Conservation (phyloP, 768 basidiomycete species). For the Auriscalpium orientale region DNA sequence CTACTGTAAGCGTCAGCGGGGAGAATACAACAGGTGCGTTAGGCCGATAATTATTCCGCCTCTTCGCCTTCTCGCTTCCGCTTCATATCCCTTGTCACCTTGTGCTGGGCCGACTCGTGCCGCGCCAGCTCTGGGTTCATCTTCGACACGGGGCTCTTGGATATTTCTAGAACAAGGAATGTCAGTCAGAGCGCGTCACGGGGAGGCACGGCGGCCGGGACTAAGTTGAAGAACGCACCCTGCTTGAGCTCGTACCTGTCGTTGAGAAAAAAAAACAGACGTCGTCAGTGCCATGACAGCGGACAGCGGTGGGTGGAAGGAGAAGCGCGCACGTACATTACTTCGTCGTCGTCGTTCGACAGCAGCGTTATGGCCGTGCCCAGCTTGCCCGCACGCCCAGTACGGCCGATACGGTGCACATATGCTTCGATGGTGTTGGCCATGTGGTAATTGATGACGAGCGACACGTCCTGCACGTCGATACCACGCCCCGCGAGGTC, state of each 20-base stretch:
- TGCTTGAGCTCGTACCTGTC: slow-evolving; percentile 90
- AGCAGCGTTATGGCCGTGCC: slow-evolving; percentile 94
- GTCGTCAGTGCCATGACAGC: slow-evolving; percentile 9
- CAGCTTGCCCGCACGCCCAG: slow-evolving; percentile 94
- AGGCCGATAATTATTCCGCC: slow-evolving; percentile 33
- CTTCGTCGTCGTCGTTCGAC: slow-evolving; percentile 92
- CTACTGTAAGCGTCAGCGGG: too few species aligned
- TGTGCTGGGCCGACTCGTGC: slow-evolving; percentile 88
- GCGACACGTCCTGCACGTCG: slow-evolving; percentile 92
- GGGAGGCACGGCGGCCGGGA: neutral
- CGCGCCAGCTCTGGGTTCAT: slow-evolving; percentile 82
- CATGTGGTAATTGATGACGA: slow-evolving; percentile 99
- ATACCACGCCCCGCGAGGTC: slow-evolving; percentile 98
- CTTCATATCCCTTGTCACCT: slow-evolving; percentile 92
- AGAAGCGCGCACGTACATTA: slow-evolving; percentile 69
- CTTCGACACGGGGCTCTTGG: slow-evolving; percentile 89
- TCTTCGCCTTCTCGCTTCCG: slow-evolving; percentile 75
- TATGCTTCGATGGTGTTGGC: slow-evolving; percentile 93
- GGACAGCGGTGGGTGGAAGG: neutral
- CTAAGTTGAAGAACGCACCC: slow-evolving; percentile 38
- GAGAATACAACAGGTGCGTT: too few species aligned
- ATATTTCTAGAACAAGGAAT: slow-evolving; percentile 55
- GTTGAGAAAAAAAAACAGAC: slow-evolving; percentile 8
- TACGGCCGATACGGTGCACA: slow-evolving; percentile 96
- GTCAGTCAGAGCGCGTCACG: neutral